A percentile compares a stretch with the other conserved stretches of the same genome.
Evolutionary conservation across 179 eudicot species (phyloP).

Genomic region (Carnegiea gigantea): DNA sequence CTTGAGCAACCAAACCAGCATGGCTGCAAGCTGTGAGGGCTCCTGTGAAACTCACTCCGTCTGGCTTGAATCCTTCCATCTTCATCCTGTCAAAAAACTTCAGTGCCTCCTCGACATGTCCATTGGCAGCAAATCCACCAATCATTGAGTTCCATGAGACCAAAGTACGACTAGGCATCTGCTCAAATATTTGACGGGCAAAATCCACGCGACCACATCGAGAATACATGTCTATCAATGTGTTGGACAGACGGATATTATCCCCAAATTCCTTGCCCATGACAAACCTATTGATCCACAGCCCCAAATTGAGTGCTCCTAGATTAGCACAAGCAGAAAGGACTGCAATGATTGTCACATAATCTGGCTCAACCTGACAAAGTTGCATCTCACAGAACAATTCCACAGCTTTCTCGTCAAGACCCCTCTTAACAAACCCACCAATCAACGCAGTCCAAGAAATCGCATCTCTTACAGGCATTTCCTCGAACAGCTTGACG

Average conservation of each 20-base stretch:
- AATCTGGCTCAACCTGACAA: conserved; percentile 54
- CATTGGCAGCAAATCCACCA: conserved; percentile 66
- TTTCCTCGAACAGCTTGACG: conserved; percentile 59
- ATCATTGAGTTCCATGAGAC: conserved; percentile 80
- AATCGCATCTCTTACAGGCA: conserved; percentile 59
- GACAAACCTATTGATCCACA: conserved; percentile 59
- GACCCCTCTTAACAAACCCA: conserved; percentile 63
- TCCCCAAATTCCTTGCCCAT: conserved; percentile 30
- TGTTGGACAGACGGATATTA: conserved; percentile 53
- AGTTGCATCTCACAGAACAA: conserved; percentile 63
- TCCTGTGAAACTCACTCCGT: conserved; percentile 66
- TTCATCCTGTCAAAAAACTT: conserved; percentile 46
- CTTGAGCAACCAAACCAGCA: conserved; percentile 66
- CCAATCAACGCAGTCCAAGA: conserved; percentile 64
- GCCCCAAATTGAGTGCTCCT: conserved; percentile 56
- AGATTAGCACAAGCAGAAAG: conserved; percentile 63
- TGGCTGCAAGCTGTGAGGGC: conserved; percentile 82
- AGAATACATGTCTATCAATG: conserved; percentile 70
- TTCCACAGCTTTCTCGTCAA: conserved; percentile 51
- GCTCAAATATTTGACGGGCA: conserved; percentile 51
- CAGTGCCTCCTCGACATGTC: conserved; percentile 53
- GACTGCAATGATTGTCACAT: conserved; percentile 59
- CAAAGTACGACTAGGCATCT: conserved; percentile 45
- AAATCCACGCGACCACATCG: conserved; percentile 63
- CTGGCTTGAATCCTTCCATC: conserved; percentile 52